phyloP scores from a whole-genome alignment of 1,284 basidiomycete species.

The Apiotrichum gamsii region DNA sequence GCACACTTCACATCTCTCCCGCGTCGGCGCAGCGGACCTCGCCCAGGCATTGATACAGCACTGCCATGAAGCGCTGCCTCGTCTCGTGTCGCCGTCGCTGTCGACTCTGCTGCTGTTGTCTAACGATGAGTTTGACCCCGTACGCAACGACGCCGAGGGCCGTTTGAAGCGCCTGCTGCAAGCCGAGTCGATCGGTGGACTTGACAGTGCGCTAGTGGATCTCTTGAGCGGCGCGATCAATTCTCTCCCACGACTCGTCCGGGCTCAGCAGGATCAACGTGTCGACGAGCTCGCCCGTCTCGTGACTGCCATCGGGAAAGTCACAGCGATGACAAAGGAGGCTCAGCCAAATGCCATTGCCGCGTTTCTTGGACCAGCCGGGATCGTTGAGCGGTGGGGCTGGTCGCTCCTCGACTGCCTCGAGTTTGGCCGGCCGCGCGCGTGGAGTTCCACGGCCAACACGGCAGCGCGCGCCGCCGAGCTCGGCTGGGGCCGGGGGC shows the following conservation, averaged over 20 bases:
- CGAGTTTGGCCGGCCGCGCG: slow-evolving; percentile 58
- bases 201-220: slow-evolving; percentile 49
- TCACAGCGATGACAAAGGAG: slow-evolving; percentile 42
- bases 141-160: slow-evolving; percentile 53
- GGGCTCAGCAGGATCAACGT: slow-evolving; percentile 62
- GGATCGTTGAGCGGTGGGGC: slow-evolving; percentile 82
- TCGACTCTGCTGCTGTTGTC: slow-evolving; percentile 48
- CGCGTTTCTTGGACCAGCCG: slow-evolving; percentile 67
- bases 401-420: slow-evolving; percentile 71
- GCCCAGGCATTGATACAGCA: slow-evolving; percentile 54
- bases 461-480: slow-evolving; percentile 35
- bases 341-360: slow-evolving; percentile 50
- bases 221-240: slow-evolving; percentile 56
- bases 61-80: slow-evolving; percentile 63
- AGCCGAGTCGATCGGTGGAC: slow-evolving; percentile 43
- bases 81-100: slow-evolving; percentile 59
- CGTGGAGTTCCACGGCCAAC: slow-evolving; percentile 48
- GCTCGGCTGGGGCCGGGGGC: slow-evolving; percentile 39
- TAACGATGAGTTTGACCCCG: slow-evolving; percentile 58
- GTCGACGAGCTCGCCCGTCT: slow-evolving; percentile 61
- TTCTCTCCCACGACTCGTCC: slow-evolving; percentile 67
- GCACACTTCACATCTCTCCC: slow-evolving; percentile 43
- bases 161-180: slow-evolving; percentile 54
- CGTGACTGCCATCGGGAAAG: slow-evolving; percentile 62
- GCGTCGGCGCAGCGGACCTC: slow-evolving; percentile 49